These are phyloP conservation scores for Aquilaria sinensis DNA, from an alignment of 345 rosid species.

Conservation along the genomic window DNA sequence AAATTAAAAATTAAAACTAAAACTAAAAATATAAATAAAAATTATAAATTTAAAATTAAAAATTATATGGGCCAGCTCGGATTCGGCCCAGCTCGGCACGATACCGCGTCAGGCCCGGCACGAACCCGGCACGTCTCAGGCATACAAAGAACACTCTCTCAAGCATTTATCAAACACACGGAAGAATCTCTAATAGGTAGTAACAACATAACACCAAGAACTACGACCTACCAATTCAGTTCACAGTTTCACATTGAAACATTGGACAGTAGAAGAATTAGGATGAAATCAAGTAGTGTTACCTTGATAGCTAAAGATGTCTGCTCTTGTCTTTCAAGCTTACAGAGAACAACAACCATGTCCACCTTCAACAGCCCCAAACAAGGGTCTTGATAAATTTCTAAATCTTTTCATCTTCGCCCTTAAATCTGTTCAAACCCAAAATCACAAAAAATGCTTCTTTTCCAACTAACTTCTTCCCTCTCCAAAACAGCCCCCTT, in stretches of 20 bases:
- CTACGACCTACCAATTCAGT: conserved; percentile 2
- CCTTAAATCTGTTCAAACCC: conserved; percentile 78
- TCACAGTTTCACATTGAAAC: neutral
- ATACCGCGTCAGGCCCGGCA: too few species aligned
- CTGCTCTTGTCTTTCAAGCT: conserved; percentile 88
- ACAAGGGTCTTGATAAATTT: conserved; percentile 70
- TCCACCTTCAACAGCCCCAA: conserved; percentile 76
- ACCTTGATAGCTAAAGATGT: conserved; percentile 69
- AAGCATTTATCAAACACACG: conserved; percentile 38
- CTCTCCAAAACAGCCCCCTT: conserved; percentile 91
- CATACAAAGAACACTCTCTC: conserved; percentile 1
- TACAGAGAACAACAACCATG: conserved; percentile 65
- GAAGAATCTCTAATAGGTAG: neutral
- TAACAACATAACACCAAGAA: neutral
- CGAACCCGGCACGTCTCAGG: too few species aligned
- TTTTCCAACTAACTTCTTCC: conserved; percentile 84
- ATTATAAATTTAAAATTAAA: too few species aligned
- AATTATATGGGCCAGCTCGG: too few species aligned
- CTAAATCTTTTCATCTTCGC: conserved; percentile 59
- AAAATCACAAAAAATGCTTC: conserved; percentile 69
- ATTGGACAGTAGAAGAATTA: neutral
- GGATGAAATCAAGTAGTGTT: neutral
- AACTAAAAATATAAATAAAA: too few species aligned
- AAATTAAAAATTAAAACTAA: too few species aligned
- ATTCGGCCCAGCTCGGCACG: too few species aligned